Base-by-base conservation (phyloP, 768 basidiomycete genomes). In the Daedalea quercina region DNA sequence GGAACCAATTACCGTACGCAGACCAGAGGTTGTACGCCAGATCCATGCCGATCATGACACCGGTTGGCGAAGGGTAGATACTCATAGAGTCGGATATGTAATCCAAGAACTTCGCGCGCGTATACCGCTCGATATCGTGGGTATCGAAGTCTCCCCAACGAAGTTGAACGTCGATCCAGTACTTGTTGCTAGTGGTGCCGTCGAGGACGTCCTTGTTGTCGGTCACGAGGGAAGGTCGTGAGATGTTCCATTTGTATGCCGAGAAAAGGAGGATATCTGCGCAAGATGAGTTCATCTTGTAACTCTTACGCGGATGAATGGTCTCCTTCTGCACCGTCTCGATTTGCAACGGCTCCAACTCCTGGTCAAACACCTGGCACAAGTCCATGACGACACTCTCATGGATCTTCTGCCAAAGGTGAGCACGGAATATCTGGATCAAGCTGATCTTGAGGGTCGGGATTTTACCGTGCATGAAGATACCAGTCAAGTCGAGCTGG, bases 221-320 rank as follows among this genome's bases (percentile, higher is more conserved):
- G 7, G 94, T 94, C 23, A 94, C 87, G 23, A 99, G 82, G 3
- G 93, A 95, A 1, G 96, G 96, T 19, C 95, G 84, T 3, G 94
- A 84, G 55, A 98, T 96, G 69, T 96, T 97, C 96, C 96, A 99
- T 81, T 92, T 93, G 69, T 91, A 90, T 1, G 90, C 88, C 12
- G 94, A 96, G 81, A 99, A 98, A 47, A 99, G 77, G 19, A 99
- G 76, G 65, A 99, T 95, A 65, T 99, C 96, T 48, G 95, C 95
- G 59, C 95, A 97, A n/a, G 94, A 95, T 8, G 94, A 96, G 73
- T 99, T 99, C 96, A 99, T 98, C 82, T 99, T 99, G 82, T 99
- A 99, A 77, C 93, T 96, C 78, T 97, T 97, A 72, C 95, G 90
- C 62, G 95, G 95, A 69, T 96, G 96, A 56, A 99, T 99, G 0